These are phyloP conservation scores for Diophrys sp. DNA, from an alignment of 73 alveolate genomes.

Conservation along the genomic window DNA sequence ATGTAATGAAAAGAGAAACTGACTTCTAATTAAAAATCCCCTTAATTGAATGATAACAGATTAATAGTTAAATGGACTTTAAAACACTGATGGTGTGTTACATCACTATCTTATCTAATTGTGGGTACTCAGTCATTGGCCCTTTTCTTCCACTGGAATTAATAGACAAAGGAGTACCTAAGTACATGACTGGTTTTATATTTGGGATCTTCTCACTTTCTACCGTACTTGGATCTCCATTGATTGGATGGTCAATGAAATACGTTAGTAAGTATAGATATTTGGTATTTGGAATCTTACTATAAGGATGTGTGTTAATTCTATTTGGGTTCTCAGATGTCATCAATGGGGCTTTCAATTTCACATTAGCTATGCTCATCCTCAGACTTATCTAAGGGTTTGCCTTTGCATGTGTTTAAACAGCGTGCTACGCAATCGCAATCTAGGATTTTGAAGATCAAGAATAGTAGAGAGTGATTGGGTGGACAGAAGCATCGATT, in stretches of 20 bases:
- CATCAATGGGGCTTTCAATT: background rate
- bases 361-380: background rate
- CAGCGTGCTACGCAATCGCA: background rate
- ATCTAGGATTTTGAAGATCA: background rate
- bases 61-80: background rate
- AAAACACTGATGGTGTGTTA: background rate
- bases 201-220: background rate
- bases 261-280: no score
- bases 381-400: background rate
- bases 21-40: no score
- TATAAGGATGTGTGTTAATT: background rate
- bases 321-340: background rate
- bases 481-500: background rate
- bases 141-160: background rate
- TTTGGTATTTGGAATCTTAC: background rate
- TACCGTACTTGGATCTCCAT: background rate
- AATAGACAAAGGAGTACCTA: background rate
- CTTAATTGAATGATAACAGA: no score
- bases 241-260: conserved; percentile 1
- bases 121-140: background rate
- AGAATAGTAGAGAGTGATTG: background rate
- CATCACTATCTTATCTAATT: background rate
- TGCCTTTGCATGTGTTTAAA: background rate
- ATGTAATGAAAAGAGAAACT: no score
- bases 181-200: background rate